These are phyloP conservation scores for Pestalotiopsis sp. DNA, from an alignment of 2,329 filamentous ascomycete species.

Conservation along the genomic window DNA sequence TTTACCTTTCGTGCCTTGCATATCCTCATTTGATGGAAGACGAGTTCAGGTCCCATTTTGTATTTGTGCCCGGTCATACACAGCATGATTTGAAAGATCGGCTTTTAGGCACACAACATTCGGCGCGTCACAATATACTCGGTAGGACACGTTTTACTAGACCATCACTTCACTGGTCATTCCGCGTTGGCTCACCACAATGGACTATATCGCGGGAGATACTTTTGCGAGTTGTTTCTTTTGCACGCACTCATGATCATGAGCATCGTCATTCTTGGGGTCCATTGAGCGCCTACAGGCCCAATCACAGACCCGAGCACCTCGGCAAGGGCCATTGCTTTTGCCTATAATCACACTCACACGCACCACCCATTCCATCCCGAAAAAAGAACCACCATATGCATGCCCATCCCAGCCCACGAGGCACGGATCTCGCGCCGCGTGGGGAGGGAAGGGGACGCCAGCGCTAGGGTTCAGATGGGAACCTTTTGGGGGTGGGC, in stretches of 20 bases:
- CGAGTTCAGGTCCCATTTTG: neutral
- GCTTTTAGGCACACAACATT: neutral
- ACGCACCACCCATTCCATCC: neutral
- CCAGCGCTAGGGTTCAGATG: neutral
- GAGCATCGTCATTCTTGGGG: neutral
- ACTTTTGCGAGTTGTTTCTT: neutral
- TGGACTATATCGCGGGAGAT: neutral
- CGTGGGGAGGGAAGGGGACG: neutral
- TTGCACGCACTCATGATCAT: neutral
- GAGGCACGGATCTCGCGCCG: neutral
- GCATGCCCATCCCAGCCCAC: neutral
- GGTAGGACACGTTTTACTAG: neutral
- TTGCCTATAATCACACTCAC: neutral
- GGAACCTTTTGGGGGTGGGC: too few species aligned
- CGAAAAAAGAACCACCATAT: neutral
- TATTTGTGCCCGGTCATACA: neutral
- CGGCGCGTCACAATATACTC: too few species aligned
- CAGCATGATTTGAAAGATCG: neutral
- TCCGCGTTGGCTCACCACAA: neutral
- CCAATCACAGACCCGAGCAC: conserved; percentile 5
- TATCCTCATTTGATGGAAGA: neutral
- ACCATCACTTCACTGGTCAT: neutral
- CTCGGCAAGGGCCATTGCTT: neutral
- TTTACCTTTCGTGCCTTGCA: conserved; percentile 5
- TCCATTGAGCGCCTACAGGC: conserved; percentile 2